Conservation (phyloP, 2,329 filamentous ascomycete species). For the Phialocephala subalpina region DNA sequence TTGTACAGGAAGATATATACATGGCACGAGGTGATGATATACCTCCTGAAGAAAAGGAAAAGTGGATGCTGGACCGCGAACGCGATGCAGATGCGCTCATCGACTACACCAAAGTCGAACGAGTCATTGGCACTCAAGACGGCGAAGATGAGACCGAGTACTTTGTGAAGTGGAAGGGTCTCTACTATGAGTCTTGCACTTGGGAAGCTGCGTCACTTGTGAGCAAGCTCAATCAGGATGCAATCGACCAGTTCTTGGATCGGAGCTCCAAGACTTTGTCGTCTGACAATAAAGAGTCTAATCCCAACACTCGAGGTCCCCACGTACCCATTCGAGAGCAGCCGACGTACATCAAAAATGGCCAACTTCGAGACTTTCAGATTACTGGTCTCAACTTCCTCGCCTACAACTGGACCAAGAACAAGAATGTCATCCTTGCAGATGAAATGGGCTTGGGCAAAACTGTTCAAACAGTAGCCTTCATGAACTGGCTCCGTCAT, state of each 20-base stretch:
- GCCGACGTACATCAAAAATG: constrained; percentile 83
- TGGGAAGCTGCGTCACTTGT: constrained; percentile 86
- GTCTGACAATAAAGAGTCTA: constrained; percentile 82
- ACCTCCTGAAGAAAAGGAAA: constrained; percentile 86
- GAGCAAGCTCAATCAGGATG: constrained; percentile 80
- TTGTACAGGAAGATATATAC: constrained; percentile 80
- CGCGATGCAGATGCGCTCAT: constrained; percentile 86
- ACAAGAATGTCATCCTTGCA: constrained; percentile 94
- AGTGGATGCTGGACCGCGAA: constrained; percentile 95
- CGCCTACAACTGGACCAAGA: constrained; percentile 92
- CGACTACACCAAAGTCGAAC: constrained; percentile 91
- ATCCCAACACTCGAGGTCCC: constrained; percentile 74
- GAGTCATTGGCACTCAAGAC: constrained; percentile 85
- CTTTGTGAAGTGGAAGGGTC: constrained; percentile 94
- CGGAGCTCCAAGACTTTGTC: constrained; percentile 81
- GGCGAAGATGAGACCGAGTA: constrained; percentile 87
- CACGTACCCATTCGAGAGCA: constrained; percentile 80
- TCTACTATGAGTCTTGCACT: constrained; percentile 93
- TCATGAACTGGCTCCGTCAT: constrained; percentile 96
- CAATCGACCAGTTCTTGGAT: constrained; percentile 92
- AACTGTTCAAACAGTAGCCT: constrained; percentile 96
- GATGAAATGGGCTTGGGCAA: constrained; percentile 99
- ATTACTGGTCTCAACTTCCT: constrained; percentile 94
- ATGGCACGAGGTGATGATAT: constrained; percentile 78
- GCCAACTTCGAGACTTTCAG: constrained; percentile 91